phyloP scores from a whole-genome alignment of 2,329 filamentous ascomycete genomes.

The Curvularia sp. region DNA sequence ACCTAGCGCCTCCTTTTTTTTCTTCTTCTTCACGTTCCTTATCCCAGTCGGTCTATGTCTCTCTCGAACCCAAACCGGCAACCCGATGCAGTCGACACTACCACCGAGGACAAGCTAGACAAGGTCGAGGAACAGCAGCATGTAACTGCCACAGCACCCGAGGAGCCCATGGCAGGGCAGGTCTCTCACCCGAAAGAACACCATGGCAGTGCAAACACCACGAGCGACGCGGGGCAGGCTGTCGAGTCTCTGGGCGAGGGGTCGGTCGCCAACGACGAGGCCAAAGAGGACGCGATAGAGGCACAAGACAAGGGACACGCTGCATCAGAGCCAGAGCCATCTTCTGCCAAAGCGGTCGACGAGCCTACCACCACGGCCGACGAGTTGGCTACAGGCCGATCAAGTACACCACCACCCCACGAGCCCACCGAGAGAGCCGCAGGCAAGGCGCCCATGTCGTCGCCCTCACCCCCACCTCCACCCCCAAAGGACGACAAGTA shows the following conservation, averaged over 20 bases:
- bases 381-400: conserved; percentile 16
- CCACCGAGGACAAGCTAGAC: conserved; percentile 30
- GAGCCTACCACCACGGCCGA: conserved; percentile 32
- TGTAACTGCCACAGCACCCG: conserved; percentile 4
- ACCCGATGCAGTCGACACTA: conserved; percentile 37
- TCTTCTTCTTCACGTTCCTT: conserved; percentile 8
- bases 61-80: conserved; percentile 42
- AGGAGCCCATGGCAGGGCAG: conserved; percentile 4
- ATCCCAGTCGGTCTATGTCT: conserved; percentile 48
- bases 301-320: neutral
- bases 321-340: neutral
- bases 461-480: conserved; percentile 56
- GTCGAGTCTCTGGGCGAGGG: conserved; percentile 16
- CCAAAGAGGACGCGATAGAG: conserved; percentile 7
- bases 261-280: conserved; percentile 14
- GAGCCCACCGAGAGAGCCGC: conserved; percentile 33
- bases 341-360: conserved; percentile 22
- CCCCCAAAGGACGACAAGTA: conserved; percentile 62
- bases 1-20: neutral
- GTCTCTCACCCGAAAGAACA: neutral
- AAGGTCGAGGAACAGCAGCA: conserved; percentile 20
- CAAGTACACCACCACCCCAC: conserved; percentile 33
- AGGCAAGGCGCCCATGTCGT: conserved; percentile 42
- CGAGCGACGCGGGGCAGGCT: conserved; percentile 35
- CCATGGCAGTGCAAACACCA: conserved; percentile 8